phyloP scores from a whole-genome alignment of 2,329 filamentous ascomycete genomes.

The Amphichorda felina region DNA sequence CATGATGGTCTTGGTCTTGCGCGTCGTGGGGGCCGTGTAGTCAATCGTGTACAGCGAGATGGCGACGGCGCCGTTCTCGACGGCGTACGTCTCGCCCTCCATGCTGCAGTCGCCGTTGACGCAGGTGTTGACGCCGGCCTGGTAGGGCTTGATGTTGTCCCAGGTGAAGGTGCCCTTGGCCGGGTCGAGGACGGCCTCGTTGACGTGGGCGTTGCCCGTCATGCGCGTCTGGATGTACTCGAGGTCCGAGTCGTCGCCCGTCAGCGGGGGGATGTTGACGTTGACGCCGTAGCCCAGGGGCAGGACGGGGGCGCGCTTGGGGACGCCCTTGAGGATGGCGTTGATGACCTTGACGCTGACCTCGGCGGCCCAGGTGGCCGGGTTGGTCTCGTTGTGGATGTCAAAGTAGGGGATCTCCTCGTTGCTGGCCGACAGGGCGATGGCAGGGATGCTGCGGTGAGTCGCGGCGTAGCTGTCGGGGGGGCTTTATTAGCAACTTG shows the following conservation, averaged over 20 bases:
- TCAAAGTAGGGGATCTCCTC: slow-evolving; percentile 26
- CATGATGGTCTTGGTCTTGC: slow-evolving; percentile 11
- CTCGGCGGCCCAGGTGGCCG: slow-evolving; percentile 28
- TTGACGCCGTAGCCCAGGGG: slow-evolving; percentile 38
- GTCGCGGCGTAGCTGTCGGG: slow-evolving; percentile 28
- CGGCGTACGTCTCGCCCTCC: slow-evolving; percentile 36
- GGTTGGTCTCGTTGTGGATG: slow-evolving; percentile 25
- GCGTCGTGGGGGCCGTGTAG: slow-evolving; percentile 29
- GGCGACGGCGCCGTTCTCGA: slow-evolving; percentile 26
- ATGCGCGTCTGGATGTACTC: slow-evolving; percentile 33
- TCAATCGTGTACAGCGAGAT: slow-evolving; percentile 37
- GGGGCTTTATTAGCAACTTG: no score
- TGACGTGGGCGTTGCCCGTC: slow-evolving; percentile 33
- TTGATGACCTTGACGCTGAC: slow-evolving; percentile 30
- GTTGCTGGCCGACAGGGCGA: slow-evolving; percentile 34
- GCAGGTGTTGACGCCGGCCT: slow-evolving; percentile 31
- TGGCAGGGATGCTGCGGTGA: slow-evolving; percentile 34
- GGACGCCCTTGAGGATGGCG: slow-evolving; percentile 25
- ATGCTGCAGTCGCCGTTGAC: slow-evolving; percentile 38
- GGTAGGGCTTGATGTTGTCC: slow-evolving; percentile 21
- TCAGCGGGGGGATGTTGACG: slow-evolving; percentile 36
- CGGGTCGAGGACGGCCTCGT: slow-evolving; percentile 30
- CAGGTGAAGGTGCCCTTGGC: slow-evolving; percentile 29
- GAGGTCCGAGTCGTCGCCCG: slow-evolving; percentile 24
- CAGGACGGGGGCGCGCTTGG: slow-evolving; percentile 18